Evolutionary conservation across 352 stramenopile species (phyloP), one percentile per base, ranked within the genome.

Genomic region (Phytophthora idaei): DNA sequence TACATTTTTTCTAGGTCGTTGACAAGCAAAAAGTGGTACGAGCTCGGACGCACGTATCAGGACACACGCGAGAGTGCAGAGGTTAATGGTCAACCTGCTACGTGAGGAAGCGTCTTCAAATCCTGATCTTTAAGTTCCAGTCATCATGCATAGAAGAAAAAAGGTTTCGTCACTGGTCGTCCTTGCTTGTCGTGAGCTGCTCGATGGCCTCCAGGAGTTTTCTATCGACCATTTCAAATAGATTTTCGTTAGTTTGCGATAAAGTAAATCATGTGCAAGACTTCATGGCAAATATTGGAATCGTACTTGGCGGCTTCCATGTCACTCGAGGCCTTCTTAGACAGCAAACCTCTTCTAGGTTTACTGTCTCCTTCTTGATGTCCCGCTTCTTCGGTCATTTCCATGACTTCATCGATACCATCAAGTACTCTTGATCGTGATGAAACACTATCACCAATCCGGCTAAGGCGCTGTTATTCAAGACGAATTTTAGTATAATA

Each of bases 301-400:
- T 31, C 70, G 56, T 78, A 89, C 82, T 73, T 86, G 4, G 80
- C 80, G 11, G 58, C 45, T 10, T 71, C 61, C 17, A 89, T 47
- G 32, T 84, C 72, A 32, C 47, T 74, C 3, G 69, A 71, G 6
- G 79, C 79, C 67, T 90, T 83, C 29, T 70, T 69, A 0, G 69
- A 63, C 42, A 89, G 52, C 17, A 77, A 37, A 14, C 67, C 62
- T 25, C 5, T 32, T 46, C 21, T 32, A n/a, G 46, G 6, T 5
- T 45, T 50, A 25, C 14, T 61, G 8, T 25, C n/a, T 12, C 21
- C 25, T 34, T 17, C 12, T 49, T 59, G 41, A 29, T 7, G 32
- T 28, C 17, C 12, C 6, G 29, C 7, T 25, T 55, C 48, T 39
- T 52, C 14, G 1, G 63, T 71, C 5, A 54, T 49, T 44, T 63